Base-by-base conservation (phyloP, 208 protist species). In the Leishmania mexicana region DNA sequence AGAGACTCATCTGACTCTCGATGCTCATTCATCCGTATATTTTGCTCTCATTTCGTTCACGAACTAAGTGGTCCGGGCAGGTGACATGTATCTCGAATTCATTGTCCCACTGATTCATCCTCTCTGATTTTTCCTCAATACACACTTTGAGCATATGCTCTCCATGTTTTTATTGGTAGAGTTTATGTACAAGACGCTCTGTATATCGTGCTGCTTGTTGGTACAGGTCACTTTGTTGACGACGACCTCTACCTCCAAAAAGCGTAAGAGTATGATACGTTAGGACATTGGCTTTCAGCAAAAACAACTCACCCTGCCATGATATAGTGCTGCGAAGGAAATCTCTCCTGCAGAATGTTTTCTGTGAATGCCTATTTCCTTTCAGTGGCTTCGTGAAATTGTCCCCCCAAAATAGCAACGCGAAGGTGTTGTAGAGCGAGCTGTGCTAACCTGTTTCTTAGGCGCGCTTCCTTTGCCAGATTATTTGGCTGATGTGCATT, bases 121-220 rank as follows among this genome's bases (percentile, higher is more conserved):
- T 74, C 67, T 68, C 40, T 76, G 40, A 31, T 54, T 72, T 17
- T 49, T 70, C 11, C 31, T 68, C 13, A 58, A 15, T 64, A 35
- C 49, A 10, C 31, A 28, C 45, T 21, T 13, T 21, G 17, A 24
- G 4, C 15, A 60, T 62, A 1, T 51, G 51, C 21, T 45, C 2
- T 35, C 24, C 24, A 28, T 58, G 24, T 42, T 47, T 47, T 80
- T 76, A 72, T 73, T 54, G 53, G 45, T 75, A 65, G 64, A 80
- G 19, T 19, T 57, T 60, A 77, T 81, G 67, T 80, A 57, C 38
- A 71, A 70, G 40, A 17, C 7, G 28, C 42, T 28, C 15, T 54
- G 60, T 68, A 31, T 31, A 17, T 57, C 35, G 42, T 54, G 24
- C 4, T 58, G 0, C 71, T 67, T 77, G n/a, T 10, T 45, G 24